Percentiles rank a stretch among this genome's conserved stretches.
Conservation (phyloP, 768 basidiomycete genomes). For the Rhodotorula paludigena region DNA sequence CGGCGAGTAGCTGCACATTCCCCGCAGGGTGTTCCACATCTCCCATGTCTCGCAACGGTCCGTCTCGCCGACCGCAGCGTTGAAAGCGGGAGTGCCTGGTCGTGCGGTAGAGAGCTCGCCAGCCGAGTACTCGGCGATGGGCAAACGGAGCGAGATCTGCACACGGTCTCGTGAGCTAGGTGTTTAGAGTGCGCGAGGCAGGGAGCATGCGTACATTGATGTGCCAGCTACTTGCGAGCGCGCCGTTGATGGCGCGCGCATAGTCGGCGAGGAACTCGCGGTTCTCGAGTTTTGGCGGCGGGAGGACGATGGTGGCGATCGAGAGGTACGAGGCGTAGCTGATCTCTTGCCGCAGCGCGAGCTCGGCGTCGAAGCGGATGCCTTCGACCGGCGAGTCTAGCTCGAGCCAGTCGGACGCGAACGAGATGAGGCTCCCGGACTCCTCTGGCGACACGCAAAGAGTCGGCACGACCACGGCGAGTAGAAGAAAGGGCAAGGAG, state of each 20-base stretch:
- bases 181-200: neutral
- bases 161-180: neutral
- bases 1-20: conserved; percentile 70
- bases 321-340: conserved; percentile 89
- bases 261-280: conserved; percentile 76
- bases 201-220: conserved; percentile 26
- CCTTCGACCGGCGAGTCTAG: conserved; percentile 88
- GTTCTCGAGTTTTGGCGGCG: conserved; percentile 61
- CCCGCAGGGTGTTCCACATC: conserved; percentile 94
- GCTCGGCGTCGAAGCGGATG: conserved; percentile 91
- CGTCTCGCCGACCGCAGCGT: conserved; percentile 12
- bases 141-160: conserved; percentile 44
- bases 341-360: conserved; percentile 87
- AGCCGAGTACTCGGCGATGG: conserved; percentile 50
- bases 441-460: conserved; percentile 51
- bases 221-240: conserved; percentile 38
- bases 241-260: conserved; percentile 75
- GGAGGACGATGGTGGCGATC: conserved; percentile 75
- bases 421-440: conserved; percentile 55
- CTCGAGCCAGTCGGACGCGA: conserved; percentile 92
- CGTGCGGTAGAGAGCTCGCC: conserved; percentile 52
- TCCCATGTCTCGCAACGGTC: conserved; percentile 66
- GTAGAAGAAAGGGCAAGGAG: neutral
- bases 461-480: neutral
- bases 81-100: conserved; percentile 42